These are phyloP conservation scores for Zanthoxylum bungeanum DNA, from an alignment of 345 rosid species.

Conservation along the genomic window DNA sequence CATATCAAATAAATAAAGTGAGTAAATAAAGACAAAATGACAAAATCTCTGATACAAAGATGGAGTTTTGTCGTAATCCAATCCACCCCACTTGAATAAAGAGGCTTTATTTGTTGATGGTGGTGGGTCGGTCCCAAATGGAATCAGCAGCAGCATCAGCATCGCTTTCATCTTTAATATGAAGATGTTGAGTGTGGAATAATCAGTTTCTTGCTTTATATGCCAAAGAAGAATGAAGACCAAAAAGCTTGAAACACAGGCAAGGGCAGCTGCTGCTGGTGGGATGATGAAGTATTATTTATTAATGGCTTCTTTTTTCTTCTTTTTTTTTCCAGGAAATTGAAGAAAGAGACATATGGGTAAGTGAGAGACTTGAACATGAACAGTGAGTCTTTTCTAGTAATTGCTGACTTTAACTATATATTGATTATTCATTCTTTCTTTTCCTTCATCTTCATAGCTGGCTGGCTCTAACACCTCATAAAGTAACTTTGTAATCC, in stretches of 20 bases:
- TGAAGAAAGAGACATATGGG: neutral
- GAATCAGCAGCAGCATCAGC: neutral
- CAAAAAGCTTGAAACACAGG: neutral
- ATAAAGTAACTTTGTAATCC: neutral
- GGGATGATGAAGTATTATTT: neutral
- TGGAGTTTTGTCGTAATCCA: no score
- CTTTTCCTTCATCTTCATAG: neutral
- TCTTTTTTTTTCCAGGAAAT: neutral
- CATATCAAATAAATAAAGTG: no score
- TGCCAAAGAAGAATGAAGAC: neutral
- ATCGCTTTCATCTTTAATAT: conserved; percentile 1
- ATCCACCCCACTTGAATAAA: no score
- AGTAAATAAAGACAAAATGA: no score
- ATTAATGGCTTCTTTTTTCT: neutral
- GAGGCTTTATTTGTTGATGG: neutral
- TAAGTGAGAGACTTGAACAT: neutral
- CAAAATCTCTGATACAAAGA: no score
- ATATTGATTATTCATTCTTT: neutral
- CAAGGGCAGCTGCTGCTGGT: neutral
- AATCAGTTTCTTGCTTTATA: neutral
- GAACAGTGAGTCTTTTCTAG: neutral
- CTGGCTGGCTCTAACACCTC: neutral
- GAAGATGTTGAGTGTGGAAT: neutral
- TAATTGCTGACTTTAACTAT: neutral
- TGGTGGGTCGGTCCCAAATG: neutral